phyloP scores from a whole-genome alignment of 345 rosid genomes.

The Populus simonii region DNA sequence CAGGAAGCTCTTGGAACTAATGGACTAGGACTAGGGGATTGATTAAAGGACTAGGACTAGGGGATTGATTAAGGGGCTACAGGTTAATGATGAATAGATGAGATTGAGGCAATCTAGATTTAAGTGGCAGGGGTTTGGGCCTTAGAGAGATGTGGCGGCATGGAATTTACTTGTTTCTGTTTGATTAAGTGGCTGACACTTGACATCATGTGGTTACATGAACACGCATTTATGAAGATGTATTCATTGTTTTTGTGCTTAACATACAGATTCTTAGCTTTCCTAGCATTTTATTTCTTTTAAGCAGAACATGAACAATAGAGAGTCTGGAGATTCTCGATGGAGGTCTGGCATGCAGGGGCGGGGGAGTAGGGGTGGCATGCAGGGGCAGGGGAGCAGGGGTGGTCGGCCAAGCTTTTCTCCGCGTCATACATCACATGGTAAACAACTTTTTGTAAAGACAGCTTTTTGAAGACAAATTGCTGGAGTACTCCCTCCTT shows the following conservation, averaged over 20 bases:
- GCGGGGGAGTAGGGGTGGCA: conserved; percentile 59
- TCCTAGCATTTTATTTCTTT: conserved; percentile 1
- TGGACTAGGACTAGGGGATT: neutral
- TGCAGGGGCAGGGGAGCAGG: conserved; percentile 59
- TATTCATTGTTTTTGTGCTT: conserved; percentile 8
- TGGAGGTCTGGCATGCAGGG: conserved; percentile 66
- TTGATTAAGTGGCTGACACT: neutral
- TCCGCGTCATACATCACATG: conserved; percentile 51
- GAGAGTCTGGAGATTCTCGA: conserved; percentile 65
- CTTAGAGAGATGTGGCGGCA: neutral
- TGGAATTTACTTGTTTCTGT: neutral
- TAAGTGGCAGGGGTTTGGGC: neutral
- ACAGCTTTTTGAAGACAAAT: conserved; percentile 8
- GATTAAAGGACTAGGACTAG: neutral
- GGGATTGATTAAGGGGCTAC: conserved; percentile 2
- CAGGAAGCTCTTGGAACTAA: neutral
- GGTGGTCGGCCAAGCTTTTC: conserved; percentile 51
- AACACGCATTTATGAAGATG: neutral
- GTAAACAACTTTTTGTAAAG: conserved; percentile 32
- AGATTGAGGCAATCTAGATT: neutral
- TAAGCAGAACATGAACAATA: conserved; percentile 53
- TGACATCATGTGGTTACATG: neutral
- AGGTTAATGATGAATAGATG: neutral
- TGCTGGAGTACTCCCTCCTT: conserved; percentile 5
- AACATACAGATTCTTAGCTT: conserved; percentile 13